A percentile compares a stretch with the other conserved stretches of the same genome.
Conservation (phyloP, 129 eudicot genomes). For the Apium graveolens region DNA sequence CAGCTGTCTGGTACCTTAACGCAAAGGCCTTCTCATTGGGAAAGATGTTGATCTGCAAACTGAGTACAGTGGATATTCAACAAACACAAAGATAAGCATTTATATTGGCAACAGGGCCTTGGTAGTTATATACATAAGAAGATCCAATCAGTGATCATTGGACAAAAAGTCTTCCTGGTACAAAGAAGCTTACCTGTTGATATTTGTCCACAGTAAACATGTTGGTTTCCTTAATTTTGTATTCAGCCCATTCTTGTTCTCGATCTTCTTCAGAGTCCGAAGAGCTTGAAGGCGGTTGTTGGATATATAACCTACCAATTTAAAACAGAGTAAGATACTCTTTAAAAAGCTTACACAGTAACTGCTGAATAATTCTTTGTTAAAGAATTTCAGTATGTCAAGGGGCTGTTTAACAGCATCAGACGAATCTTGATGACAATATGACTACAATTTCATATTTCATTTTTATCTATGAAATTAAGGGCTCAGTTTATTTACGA, state of each 20-base stretch:
- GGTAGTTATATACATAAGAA: neutral
- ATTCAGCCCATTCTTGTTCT: conserved; percentile 88
- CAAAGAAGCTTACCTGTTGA: conserved; percentile 69
- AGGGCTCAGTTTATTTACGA: neutral
- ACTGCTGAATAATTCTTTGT: neutral
- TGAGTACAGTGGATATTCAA: conserved; percentile 53
- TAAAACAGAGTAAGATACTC: conserved; percentile 8
- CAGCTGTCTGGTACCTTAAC: conserved; percentile 94
- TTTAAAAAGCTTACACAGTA: neutral
- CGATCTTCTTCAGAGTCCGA: conserved; percentile 34
- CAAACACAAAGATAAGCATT: conserved; percentile 11
- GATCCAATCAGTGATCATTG: neutral
- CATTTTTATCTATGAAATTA: neutral
- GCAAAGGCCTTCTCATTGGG: conserved; percentile 84
- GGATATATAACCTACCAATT: conserved; percentile 62
- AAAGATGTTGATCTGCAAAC: conserved; percentile 89
- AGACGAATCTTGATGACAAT: neutral
- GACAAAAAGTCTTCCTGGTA: neutral
- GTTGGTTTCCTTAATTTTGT: conserved; percentile 89
- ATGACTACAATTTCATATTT: neutral
- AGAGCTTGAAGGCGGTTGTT: conserved; percentile 59
- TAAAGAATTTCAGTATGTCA: neutral
- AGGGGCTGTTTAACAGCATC: neutral
- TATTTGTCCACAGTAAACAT: conserved; percentile 96
- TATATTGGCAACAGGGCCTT: neutral